phyloP scores from a whole-genome alignment of 352 stramenopile genomes.

The Phytophthora idaei region DNA sequence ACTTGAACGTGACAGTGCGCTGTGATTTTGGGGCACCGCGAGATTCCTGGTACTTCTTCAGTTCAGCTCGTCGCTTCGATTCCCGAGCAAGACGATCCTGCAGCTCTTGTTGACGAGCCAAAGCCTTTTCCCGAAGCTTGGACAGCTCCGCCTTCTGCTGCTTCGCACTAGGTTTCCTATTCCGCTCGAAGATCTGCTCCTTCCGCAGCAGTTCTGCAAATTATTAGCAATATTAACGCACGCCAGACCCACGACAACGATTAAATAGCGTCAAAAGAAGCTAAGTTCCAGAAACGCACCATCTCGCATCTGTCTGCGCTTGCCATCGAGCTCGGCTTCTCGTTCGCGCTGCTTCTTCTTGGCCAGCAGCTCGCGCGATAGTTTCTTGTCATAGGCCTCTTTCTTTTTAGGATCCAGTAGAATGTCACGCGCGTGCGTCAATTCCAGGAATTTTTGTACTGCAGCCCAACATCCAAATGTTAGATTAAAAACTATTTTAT shows the following conservation, averaged over 20 bases:
- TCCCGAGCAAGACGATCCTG: slow-evolving; percentile 54
- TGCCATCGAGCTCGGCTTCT: slow-evolving; percentile 58
- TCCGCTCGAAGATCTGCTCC: slow-evolving; percentile 51
- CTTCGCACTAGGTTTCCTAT: slow-evolving; percentile 36
- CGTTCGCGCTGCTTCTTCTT: slow-evolving; percentile 75
- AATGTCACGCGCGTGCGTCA: slow-evolving; percentile 78
- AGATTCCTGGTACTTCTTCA: slow-evolving; percentile 33
- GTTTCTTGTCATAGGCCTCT: slow-evolving; percentile 80
- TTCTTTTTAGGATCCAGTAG: slow-evolving; percentile 84
- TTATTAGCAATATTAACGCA: slow-evolving; percentile 4
- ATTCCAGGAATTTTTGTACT: slow-evolving; percentile 86
- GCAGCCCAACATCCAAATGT: slow-evolving; percentile 4
- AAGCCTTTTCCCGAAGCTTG: slow-evolving; percentile 56
- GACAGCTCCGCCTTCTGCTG: slow-evolving; percentile 54
- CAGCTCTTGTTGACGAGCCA: slow-evolving; percentile 62
- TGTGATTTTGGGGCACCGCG: slow-evolving; percentile 53
- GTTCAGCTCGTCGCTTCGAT: slow-evolving; percentile 43
- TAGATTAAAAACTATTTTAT: slow-evolving; percentile 2
- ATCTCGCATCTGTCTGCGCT: slow-evolving; percentile 69
- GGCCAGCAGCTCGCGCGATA: slow-evolving; percentile 63
- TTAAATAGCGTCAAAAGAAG: background rate
- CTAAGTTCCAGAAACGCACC: slow-evolving; percentile 28
- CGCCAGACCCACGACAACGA: background rate
- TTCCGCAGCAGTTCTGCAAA: slow-evolving; percentile 65
- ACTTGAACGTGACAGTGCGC: slow-evolving; percentile 81